A percentile compares a stretch with the other conserved stretches of the same genome.
phyloP scores from a whole-genome alignment of 495 filamentous ascomycete genomes.

The Aspergillus ostianus region DNA sequence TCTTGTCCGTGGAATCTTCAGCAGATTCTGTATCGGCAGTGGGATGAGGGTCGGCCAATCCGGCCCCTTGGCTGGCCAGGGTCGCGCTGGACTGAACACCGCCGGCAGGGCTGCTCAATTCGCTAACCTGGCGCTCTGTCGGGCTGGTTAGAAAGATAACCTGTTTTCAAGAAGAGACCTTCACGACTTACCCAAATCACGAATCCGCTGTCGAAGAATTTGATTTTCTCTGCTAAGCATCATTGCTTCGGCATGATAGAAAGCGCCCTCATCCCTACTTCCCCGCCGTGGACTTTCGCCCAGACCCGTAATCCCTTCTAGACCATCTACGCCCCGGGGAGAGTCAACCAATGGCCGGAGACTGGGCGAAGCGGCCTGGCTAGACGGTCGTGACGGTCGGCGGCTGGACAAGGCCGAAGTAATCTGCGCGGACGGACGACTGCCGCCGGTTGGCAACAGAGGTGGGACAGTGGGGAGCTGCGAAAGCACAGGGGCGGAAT shows the following conservation, averaged over 20 bases:
- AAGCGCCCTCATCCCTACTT: slow-evolving; percentile 75
- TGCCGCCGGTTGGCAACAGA: slow-evolving; percentile 10
- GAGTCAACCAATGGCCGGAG: slow-evolving; percentile 32
- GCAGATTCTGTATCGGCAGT: slow-evolving; percentile 21
- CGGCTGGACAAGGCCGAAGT: slow-evolving; percentile 50
- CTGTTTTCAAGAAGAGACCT: slow-evolving; percentile 10
- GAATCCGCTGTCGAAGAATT: slow-evolving; percentile 81
- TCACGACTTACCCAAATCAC: slow-evolving; percentile 61
- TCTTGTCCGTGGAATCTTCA: slow-evolving; percentile 23
- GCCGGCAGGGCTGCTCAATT: slow-evolving; percentile 26
- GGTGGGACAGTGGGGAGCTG: slow-evolving; percentile 25
- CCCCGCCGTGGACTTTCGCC: slow-evolving; percentile 36
- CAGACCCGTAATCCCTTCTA: slow-evolving; percentile 29
- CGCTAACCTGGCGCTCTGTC: slow-evolving; percentile 38
- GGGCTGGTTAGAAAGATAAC: not conserved
- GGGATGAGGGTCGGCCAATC: slow-evolving; percentile 24
- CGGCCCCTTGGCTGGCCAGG: slow-evolving; percentile 19
- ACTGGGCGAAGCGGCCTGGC: slow-evolving; percentile 37
- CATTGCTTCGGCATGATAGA: slow-evolving; percentile 89
- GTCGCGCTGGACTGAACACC: slow-evolving; percentile 13
- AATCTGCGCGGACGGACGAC: slow-evolving; percentile 31
- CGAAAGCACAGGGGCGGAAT: slow-evolving; percentile 54
- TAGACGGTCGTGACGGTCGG: slow-evolving; percentile 43
- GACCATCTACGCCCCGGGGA: slow-evolving; percentile 25
- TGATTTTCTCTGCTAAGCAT: slow-evolving; percentile 88